Conservation (phyloP, 208 protist species). For the Wallacemonas sp. region DNA sequence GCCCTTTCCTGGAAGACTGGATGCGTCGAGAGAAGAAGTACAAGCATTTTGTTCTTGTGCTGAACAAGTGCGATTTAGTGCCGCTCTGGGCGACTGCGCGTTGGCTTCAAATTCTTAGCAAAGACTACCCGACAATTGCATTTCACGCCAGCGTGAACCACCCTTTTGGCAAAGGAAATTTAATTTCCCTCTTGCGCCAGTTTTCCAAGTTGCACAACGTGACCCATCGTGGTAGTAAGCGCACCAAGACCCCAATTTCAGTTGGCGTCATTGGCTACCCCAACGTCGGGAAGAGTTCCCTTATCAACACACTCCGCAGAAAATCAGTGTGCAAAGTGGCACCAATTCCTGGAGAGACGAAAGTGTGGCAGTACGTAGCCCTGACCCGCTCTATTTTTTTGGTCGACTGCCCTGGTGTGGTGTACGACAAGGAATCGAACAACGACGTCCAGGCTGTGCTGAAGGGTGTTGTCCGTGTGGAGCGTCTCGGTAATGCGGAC, state of each 20-base stretch:
- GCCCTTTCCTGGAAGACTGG: constrained; percentile 91
- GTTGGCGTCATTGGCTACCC: constrained; percentile 98
- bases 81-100: constrained; percentile 98
- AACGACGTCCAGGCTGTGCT: constrained; percentile 97
- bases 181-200: constrained; percentile 99
- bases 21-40: constrained; percentile 96
- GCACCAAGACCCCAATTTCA: constrained; percentile 88
- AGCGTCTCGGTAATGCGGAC: constrained; percentile 89
- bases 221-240: constrained; percentile 82
- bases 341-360: constrained; percentile 99
- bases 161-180: constrained; percentile 99
- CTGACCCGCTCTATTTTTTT: constrained; percentile 98
- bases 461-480: constrained; percentile 97
- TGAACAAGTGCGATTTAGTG: constrained; percentile 99
- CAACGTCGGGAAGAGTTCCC: constrained; percentile 99
- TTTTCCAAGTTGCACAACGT: constrained; percentile 93
- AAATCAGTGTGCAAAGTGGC: constrained; percentile 99
- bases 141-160: constrained; percentile 99
- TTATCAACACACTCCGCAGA: constrained; percentile 99
- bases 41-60: constrained; percentile 99
- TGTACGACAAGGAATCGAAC: constrained; percentile 93
- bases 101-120: constrained; percentile 97
- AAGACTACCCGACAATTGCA: constrained; percentile 99
- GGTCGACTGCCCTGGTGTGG: constrained; percentile 99
- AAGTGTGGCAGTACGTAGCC: constrained; percentile 99